Base-by-base conservation (phyloP, 352 stramenopile genomes). In the Globisporangium carolinianum region DNA sequence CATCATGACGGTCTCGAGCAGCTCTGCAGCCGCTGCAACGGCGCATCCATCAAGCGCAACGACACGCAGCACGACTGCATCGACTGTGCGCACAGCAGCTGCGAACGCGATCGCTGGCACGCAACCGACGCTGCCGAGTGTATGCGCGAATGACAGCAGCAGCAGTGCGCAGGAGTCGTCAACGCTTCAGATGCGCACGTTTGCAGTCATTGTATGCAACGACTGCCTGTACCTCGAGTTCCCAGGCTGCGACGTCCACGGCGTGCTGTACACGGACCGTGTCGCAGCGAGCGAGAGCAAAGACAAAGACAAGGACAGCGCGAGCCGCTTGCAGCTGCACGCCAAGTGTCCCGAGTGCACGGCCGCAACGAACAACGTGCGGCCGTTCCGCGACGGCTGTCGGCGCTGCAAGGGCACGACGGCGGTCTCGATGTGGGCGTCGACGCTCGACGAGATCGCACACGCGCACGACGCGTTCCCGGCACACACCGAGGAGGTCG, bases 181-280 rank as follows among this genome's bases (percentile, higher is more conserved):
- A 11, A 48, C 24, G 12, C 9, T 38, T 2, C 38, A 58, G 35
- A 72, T 95, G 60, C 84, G 86, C 0, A 67, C 63, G 17, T 95
- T 93, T 55, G 83, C 83, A 6, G 81, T 84, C 37, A 93, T 95
- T 61, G 63, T 94, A 8, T 95, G 86, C 67, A 73, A 69, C 64
- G 66, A 80, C 36, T 95, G 86, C 51, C 71, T 83, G n/a, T 95
- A 92, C 61, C 63, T 95, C 17, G 86, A 95, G 65, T 95, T 95
- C 56, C 86, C 86, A 0, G 86, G 86, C 45, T 95, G 86, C 57
- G 84, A 95, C 55, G 76, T 93, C 7, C 86, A 95, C 53, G 83
- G 85, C 51, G 69, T 89, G 1, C 59, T 95, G 37, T 95, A 94
- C 58, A 91, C 84, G 6, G 71, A 95, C 42, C 69, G 69, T 47